Evolutionary conservation across 352 stramenopile species (phyloP), one percentile per base, ranked within the genome.

Genomic region (Aphanomyces euteiches): DNA sequence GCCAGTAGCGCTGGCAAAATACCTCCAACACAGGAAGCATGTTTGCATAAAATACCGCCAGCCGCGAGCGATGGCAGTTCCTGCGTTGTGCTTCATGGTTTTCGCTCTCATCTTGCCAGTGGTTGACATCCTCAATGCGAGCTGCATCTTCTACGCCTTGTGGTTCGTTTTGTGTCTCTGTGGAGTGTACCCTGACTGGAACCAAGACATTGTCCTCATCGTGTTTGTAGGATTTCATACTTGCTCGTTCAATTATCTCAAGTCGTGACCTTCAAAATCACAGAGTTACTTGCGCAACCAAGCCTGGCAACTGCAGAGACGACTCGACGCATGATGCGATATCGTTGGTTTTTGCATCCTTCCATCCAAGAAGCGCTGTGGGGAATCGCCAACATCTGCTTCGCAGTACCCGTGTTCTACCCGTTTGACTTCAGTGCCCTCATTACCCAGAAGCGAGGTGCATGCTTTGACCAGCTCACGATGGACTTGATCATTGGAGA

Each of bases 221-320:
- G 1, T 10, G 8, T 58, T n/a, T 61, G 7, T 37, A 61, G 13
- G 54, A 37, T 61, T 10, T 37, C 54, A 12, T 61, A 61, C 54
- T 37, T 61, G 6, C 54, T 61, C 54, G 15, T 61, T 12, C 54
- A 61, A 37, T 39, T 19, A 7, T 37, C 54, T 7, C 7, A 45
- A 7, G 54, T 61, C 19, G 28, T 61, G 5, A 41, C 54, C 5
- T 61, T 61, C 54, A 19, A 61, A 37, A 61, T 61, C 54, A 61
- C 54, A 28, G 54, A 61, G n/a, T 37, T 61, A 12, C 54, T 61
- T 37, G 54, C 54, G 6, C 15, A 61, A 37, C 54, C 54, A 7
- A 61, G 15, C 10, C 54, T 37, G 28, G 54, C 54, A 19, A 61
- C 54, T 10, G 54, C 54, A 19, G 19, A 37, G 34, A 41, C 54